A percentile compares a stretch with the other conserved stretches of the same genome.
Conservation (phyloP, 306 rosid genomes). For the Malus sylvestris region DNA sequence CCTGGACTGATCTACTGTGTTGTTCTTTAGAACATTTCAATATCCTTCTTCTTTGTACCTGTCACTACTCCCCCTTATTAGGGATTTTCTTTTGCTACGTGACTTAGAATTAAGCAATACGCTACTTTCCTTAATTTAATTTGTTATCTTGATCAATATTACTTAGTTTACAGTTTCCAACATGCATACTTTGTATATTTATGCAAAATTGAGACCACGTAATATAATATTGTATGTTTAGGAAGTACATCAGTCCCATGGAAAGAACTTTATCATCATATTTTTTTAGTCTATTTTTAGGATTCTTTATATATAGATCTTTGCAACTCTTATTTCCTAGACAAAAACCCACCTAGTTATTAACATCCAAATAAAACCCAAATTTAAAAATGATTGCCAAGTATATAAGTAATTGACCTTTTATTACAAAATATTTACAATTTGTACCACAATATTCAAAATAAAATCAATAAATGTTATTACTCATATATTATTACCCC, state of each 20-base stretch:
- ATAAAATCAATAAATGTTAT: too few species aligned
- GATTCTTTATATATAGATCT: too few species aligned
- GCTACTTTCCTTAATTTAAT: conserved; percentile 11
- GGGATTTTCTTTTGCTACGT: conserved; percentile 16
- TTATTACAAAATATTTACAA: too few species aligned
- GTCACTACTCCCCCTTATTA: conserved; percentile 11
- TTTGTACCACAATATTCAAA: too few species aligned
- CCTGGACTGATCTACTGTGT: conserved; percentile 10
- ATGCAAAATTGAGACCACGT: background rate
- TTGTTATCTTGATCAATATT: conserved; percentile 14
- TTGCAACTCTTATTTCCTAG: too few species aligned
- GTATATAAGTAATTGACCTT: too few species aligned
- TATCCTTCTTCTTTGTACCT: conserved; percentile 20
- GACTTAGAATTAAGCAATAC: conserved; percentile 16
- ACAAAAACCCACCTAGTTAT: too few species aligned
- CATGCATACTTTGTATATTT: background rate
- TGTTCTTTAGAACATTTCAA: conserved; percentile 31
- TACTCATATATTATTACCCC: too few species aligned
- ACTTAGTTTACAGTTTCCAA: background rate
- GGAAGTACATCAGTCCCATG: background rate
- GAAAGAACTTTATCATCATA: background rate
- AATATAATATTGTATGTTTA: background rate
- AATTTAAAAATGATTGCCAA: too few species aligned
- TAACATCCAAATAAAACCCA: too few species aligned
- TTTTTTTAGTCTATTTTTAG: background rate